Percentiles rank a stretch among this genome's conserved stretches.
phyloP scores from a whole-genome alignment of 2,329 filamentous ascomycete species.

The Leptographium procerum region DNA sequence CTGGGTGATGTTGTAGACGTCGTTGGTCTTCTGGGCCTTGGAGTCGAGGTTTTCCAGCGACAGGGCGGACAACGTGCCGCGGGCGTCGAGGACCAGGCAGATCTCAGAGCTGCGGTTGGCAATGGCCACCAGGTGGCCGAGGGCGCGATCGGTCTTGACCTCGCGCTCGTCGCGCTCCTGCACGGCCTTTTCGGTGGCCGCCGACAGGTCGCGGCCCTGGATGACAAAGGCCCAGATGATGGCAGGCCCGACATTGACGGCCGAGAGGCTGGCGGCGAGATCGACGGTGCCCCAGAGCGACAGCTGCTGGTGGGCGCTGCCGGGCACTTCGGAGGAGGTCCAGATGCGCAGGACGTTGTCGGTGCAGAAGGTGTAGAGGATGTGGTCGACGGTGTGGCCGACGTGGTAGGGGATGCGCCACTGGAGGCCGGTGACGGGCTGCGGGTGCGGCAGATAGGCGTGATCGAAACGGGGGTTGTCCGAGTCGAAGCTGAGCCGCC shows the following conservation, averaged over 20 bases:
- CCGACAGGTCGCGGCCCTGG: slow-evolving; percentile 67
- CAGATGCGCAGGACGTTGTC: slow-evolving; percentile 76
- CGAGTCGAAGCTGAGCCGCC: slow-evolving; percentile 69
- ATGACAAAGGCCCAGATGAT: slow-evolving; percentile 64
- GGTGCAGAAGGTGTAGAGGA: slow-evolving; percentile 78
- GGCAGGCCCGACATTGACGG: not conserved
- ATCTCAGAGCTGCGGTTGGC: slow-evolving; percentile 80
- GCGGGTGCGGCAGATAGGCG: slow-evolving; percentile 77
- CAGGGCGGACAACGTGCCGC: slow-evolving; percentile 83
- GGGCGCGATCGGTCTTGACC: slow-evolving; percentile 53
- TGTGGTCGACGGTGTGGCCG: slow-evolving; percentile 72
- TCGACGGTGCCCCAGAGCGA: slow-evolving; percentile 75
- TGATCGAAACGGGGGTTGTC: slow-evolving; percentile 83
- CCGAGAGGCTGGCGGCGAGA: slow-evolving; percentile 46
- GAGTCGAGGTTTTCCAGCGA: slow-evolving; percentile 77
- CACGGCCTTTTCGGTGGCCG: slow-evolving; percentile 66
- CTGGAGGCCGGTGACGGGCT: slow-evolving; percentile 66
- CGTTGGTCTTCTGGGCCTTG: slow-evolving; percentile 51
- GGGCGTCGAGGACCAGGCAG: slow-evolving; percentile 73
- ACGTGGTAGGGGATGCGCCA: slow-evolving; percentile 73
- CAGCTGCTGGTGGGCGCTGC: slow-evolving; percentile 49
- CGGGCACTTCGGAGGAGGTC: slow-evolving; percentile 63
- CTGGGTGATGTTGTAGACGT: slow-evolving; percentile 79
- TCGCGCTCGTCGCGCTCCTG: slow-evolving; percentile 43
- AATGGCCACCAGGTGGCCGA: slow-evolving; percentile 77